Evolutionary conservation across 2,329 filamentous ascomycete species (phyloP), one percentile per base, ranked within the genome.

Genomic region (Colletotrichum somersetense): DNA sequence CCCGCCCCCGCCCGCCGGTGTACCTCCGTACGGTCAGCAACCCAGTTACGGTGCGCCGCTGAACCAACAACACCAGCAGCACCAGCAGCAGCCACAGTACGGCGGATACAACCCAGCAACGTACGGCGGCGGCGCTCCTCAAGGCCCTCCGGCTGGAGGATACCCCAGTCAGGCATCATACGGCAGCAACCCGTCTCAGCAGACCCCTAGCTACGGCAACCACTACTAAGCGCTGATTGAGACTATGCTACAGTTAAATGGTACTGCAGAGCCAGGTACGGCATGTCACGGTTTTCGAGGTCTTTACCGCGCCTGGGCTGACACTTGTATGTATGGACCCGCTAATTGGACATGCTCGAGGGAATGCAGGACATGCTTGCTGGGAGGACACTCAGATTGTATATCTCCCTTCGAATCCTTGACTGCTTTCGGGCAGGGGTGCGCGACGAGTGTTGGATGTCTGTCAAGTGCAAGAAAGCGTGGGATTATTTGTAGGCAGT

Each of bases 91-190:
- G 69, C 23, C 53, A 23, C 71, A 72, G 26, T 72, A 70, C 20
- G 59, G 70, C n/a, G 78, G 78, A 50, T 81, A 81, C 53, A 80
- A 77, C 64, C 66, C 76, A 33, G 78, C 78, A 12, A 80, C 78
- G 7, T 78, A 80, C 46, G 75, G 76, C 20, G 74, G 76, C 26
- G 75, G 75, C 23, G 74, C 78, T 40, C 76, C 76, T 35, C 75
- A 77, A 38, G 74, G 78, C 26, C 78, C 79, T 35, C 77, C 77
- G 18, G 42, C 65, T 40, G 79, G 80, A 75, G 80, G 77, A 40
- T 83, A 83, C 66, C 79, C 79, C 12, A 77, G 77, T 65, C 80
- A 79, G 77, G 52, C 53, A 16, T 52, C 67, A 23, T 77, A 76
- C 53, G 38, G 62, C n/a, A 56, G 53, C 38, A 66, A 76, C 48